These are phyloP conservation scores for Curvularia sp. DNA, from an alignment of 2,329 filamentous ascomycete genomes.

Conservation along the genomic window DNA sequence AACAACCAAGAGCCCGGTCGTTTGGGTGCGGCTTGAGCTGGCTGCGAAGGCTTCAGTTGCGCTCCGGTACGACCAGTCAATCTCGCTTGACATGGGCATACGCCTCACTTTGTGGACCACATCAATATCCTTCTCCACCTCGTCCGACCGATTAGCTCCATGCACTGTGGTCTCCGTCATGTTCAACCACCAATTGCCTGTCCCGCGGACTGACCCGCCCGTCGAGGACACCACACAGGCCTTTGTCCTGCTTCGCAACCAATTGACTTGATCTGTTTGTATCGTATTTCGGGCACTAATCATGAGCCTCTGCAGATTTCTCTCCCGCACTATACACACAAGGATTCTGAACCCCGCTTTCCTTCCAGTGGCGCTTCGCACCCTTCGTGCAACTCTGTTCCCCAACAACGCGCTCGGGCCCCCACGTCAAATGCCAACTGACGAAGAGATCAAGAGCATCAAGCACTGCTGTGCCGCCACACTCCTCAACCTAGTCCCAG, in stretches of 20 bases:
- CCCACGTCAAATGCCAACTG: constrained; percentile 65
- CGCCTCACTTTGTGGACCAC: constrained; percentile 32
- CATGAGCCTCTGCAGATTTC: constrained; percentile 49
- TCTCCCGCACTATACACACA: constrained; percentile 55
- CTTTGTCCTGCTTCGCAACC: constrained; percentile 32
- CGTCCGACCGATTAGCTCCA: constrained; percentile 9
- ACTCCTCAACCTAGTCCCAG: constrained; percentile 58
- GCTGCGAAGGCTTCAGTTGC: constrained; percentile 12
- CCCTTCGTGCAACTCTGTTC: constrained; percentile 80
- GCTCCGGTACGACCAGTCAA: constrained; percentile 16
- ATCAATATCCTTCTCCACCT: constrained; percentile 16
- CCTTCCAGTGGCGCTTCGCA: constrained; percentile 63
- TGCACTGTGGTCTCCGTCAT: constrained; percentile 13
- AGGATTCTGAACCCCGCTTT: constrained; percentile 54
- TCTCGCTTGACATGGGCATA: constrained; percentile 20
- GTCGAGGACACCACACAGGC: constrained; percentile 18
- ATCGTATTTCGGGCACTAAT: constrained; percentile 36
- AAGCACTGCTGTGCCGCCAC: constrained; percentile 71
- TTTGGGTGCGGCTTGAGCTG: constrained; percentile 7
- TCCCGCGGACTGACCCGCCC: constrained; percentile 27
- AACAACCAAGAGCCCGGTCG: constrained; percentile 8
- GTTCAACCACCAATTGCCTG: constrained; percentile 34
- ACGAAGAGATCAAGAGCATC: constrained; percentile 67
- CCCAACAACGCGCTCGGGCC: constrained; percentile 80
- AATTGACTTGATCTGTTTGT: constrained; percentile 27